phyloP scores from a whole-genome alignment of 2,329 filamentous ascomycete species.

The Colletotrichum simmondsii region DNA sequence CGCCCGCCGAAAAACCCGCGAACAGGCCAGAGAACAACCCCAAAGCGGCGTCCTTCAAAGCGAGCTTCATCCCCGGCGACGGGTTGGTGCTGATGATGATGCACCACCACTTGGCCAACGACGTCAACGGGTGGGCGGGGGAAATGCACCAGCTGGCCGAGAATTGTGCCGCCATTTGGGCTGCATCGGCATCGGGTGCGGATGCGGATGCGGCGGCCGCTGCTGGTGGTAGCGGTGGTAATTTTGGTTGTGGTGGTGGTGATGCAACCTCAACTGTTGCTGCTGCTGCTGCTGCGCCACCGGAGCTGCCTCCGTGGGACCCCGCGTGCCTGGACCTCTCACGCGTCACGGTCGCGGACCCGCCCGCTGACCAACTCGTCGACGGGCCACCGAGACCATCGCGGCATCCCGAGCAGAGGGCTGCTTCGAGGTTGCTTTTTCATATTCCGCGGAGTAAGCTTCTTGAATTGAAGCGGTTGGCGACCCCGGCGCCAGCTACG shows the following conservation, averaged over 20 bases:
- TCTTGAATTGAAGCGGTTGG: background rate
- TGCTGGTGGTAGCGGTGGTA: no score
- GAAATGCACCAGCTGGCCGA: background rate
- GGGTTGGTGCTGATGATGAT: background rate
- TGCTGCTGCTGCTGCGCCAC: background rate
- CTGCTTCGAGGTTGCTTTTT: background rate
- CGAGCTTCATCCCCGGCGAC: background rate
- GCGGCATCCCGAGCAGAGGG: background rate
- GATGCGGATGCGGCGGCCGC: no score
- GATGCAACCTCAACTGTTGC: no score
- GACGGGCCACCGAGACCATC: conserved; percentile 41
- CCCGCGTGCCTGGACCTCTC: conserved; percentile 48
- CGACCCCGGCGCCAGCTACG: background rate
- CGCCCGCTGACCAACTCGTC: conserved; percentile 41
- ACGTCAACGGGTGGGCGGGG: background rate
- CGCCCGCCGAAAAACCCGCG: background rate
- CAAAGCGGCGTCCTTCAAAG: background rate
- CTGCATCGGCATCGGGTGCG: background rate
- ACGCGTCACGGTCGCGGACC: conserved; percentile 42
- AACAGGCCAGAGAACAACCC: background rate
- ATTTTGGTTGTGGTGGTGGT: no score
- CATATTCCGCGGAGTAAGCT: background rate
- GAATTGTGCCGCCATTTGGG: background rate
- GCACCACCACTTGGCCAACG: background rate
- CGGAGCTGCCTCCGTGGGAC: conserved; percentile 37